Conservation (phyloP, 2,329 filamentous ascomycete genomes). For the Cryphonectria japonica region DNA sequence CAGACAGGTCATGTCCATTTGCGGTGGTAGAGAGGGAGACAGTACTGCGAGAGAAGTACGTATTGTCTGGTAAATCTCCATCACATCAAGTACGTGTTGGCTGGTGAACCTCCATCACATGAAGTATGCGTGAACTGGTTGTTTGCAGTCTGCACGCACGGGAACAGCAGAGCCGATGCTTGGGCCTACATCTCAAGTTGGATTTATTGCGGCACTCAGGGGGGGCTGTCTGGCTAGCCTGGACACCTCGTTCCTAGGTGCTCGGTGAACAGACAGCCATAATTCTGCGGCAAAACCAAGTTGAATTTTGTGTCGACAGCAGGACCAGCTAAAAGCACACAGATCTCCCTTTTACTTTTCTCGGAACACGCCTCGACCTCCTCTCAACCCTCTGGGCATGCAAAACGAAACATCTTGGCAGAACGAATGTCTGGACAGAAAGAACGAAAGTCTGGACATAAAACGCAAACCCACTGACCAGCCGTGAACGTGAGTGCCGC, state of each 20-base stretch:
- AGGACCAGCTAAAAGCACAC: not conserved
- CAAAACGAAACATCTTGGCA: not conserved
- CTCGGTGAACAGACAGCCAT: not conserved
- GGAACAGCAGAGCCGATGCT: not conserved
- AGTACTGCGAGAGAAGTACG: not conserved
- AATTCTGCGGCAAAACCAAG: not conserved
- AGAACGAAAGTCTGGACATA: not conserved
- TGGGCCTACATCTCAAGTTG: too few species aligned
- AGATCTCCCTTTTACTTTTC: not conserved
- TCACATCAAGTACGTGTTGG: not conserved
- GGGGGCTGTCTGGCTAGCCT: slow-evolving; percentile 8
- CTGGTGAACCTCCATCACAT: not conserved
- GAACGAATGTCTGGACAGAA: not conserved
- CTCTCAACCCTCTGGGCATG: not conserved
- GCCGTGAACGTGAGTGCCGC: not conserved
- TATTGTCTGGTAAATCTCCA: not conserved
- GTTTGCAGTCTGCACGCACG: not conserved
- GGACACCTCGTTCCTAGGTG: slow-evolving; percentile 14
- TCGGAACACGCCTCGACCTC: not conserved
- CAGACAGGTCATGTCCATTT: not conserved
- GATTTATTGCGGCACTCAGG: not conserved
- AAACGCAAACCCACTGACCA: not conserved
- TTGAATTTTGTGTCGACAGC: not conserved
- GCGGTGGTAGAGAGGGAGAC: too few species aligned
- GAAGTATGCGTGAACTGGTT: not conserved